Conservation (phyloP, 78 protist genomes). For the Dictyostelium firmibasis region DNA sequence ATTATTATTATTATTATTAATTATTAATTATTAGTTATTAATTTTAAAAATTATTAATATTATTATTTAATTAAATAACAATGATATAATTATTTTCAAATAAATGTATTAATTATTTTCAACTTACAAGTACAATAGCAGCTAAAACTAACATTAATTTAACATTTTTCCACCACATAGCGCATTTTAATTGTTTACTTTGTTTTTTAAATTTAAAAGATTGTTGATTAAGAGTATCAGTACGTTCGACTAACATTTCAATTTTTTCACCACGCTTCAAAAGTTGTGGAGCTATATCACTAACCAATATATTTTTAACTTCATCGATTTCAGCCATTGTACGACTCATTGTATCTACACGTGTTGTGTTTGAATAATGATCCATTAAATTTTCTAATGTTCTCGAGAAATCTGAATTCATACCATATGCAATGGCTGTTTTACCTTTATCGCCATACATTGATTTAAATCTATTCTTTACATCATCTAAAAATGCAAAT, state of each 20-base stretch:
- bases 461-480: slow-evolving; percentile 83
- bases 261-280: slow-evolving; percentile 94
- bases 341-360: slow-evolving; percentile 64
- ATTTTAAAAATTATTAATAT: too few species aligned
- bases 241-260: slow-evolving; percentile 93
- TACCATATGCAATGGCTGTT: slow-evolving; percentile 85
- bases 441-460: slow-evolving; percentile 81
- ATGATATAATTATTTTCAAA: too few species aligned
- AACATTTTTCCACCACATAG: slow-evolving; percentile 96
- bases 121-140: slow-evolving; percentile 65
- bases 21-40: too few species aligned
- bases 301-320: slow-evolving; percentile 88
- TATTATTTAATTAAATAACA: too few species aligned
- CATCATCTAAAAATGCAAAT: slow-evolving; percentile 90
- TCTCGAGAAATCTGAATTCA: slow-evolving; percentile 85
- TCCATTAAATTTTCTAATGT: slow-evolving; percentile 85
- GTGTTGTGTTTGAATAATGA: slow-evolving; percentile 81
- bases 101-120: too few species aligned
- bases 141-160: slow-evolving; percentile 85
- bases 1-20: too few species aligned
- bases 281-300: slow-evolving; percentile 90
- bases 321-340: slow-evolving; percentile 86
- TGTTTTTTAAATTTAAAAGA: slow-evolving; percentile 92
- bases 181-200: slow-evolving; percentile 87
- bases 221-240: slow-evolving; percentile 87